These are phyloP conservation scores for Sorghum bicolor DNA, from an alignment of 176 grass and related monocot species.

Conservation along the genomic window Sorghum_bicolor_NCBIv3 NC_012873.2:63590001-63590500, in stretches of 20 bases:
- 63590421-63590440: neutral
- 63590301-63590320: constrained; percentile 40
- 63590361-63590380: constrained; percentile 46
- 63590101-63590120: constrained; percentile 55
- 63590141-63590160: constrained; percentile 16
- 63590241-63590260: neutral
- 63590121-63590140: constrained; percentile 26
- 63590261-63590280: neutral
- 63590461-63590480: neutral
- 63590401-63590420: neutral
- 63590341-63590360: constrained; percentile 9
- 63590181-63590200: constrained; percentile 43
- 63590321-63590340: constrained; percentile 25
- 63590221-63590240: neutral
- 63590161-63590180: neutral
- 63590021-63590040: neutral
- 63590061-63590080: constrained; percentile 46
- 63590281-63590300: neutral
- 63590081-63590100: constrained; percentile 45
- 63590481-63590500: neutral
- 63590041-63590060: neutral
- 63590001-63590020: constrained; percentile 56
- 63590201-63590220: constrained; percentile 67
- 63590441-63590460: neutral
- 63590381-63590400: neutral